Evolutionary conservation across 192 early-diverging fungal genomes (phyloP).

Genomic region (Dimargaris xerosporica): DNA sequence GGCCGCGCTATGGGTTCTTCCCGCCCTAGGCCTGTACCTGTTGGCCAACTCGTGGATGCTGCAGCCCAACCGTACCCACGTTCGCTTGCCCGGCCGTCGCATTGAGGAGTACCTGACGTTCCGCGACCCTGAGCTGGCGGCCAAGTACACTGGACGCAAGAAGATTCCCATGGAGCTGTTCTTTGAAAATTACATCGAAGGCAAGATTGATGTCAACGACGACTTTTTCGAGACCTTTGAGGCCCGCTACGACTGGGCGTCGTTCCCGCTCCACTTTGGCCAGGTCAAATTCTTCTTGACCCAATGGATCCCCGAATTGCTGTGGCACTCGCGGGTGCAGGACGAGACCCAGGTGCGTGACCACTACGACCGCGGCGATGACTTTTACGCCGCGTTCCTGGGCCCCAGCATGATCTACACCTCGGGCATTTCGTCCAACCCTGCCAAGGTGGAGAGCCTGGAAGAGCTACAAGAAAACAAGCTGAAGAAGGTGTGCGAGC

Average conservation of each 20-base stretch:
- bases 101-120: conserved; percentile 84
- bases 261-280: conserved; percentile 68
- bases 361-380: conserved; percentile 97
- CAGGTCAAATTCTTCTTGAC: conserved; percentile 86
- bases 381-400: conserved; percentile 91
- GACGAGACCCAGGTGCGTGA: conserved; percentile 96
- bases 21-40: conserved; percentile 59
- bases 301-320: conserved; percentile 93
- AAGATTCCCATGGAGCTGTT: conserved; percentile 97
- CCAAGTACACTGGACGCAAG: conserved; percentile 52
- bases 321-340: conserved; percentile 95
- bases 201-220: conserved; percentile 80
- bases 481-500: conserved; percentile 74
- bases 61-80: conserved; percentile 41
- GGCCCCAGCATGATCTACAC: conserved; percentile 95
- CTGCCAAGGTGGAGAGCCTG: conserved; percentile 58
- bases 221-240: conserved; percentile 81
- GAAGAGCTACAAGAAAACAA: conserved; percentile 97
- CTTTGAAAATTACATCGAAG: conserved; percentile 95
- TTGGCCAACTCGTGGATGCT: conserved; percentile 48
- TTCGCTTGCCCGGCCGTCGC: conserved; percentile 60
- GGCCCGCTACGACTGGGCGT: conserved; percentile 86
- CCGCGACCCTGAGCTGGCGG: conserved; percentile 60
- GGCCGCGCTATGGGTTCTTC: conserved; percentile 42
- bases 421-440: conserved; percentile 75